phyloP scores from a whole-genome alignment of 768 basidiomycete species.

The Boletus fagicola region DNA sequence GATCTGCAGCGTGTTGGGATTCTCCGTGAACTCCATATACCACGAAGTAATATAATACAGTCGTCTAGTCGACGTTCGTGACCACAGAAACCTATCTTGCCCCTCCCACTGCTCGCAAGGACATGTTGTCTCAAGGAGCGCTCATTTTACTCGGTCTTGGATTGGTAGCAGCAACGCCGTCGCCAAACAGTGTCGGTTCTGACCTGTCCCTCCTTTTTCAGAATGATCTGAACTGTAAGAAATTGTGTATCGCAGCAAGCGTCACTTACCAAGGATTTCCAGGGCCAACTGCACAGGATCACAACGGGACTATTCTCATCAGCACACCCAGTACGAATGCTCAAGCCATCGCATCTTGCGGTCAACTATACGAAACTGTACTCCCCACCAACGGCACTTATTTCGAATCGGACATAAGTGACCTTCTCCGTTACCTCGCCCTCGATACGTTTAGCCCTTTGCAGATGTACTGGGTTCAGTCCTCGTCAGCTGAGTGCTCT shows the following conservation, averaged over 20 bases:
- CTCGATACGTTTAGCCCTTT: conserved; percentile 1
- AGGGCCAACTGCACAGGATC: conserved; percentile 8
- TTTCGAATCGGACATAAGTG: conserved; percentile 9
- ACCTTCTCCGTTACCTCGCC: conserved; percentile 8
- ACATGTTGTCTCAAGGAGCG: not conserved
- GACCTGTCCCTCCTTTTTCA: conserved; percentile 11
- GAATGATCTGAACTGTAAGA: conserved; percentile 13
- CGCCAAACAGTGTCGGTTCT: conserved; percentile 2
- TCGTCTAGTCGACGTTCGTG: not conserved
- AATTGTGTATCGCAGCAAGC: not conserved
- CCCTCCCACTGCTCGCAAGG: not conserved
- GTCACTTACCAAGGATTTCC: not conserved
- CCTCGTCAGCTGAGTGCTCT: conserved; percentile 2
- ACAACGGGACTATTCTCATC: conserved; percentile 7
- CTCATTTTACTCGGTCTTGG: not conserved
- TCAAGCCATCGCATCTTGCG: conserved; percentile 5
- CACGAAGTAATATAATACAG: not conserved
- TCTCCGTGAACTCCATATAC: not conserved
- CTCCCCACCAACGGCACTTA: conserved; percentile 10
- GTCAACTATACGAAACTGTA: conserved; percentile 4
- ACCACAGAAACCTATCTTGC: not conserved
- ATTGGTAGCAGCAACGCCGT: not conserved
- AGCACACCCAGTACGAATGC: not conserved
- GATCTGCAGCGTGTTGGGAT: not conserved
- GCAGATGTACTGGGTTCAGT: conserved; percentile 15